Percentiles rank a stretch among this genome's conserved stretches.
Evolutionary conservation across 2,329 filamentous ascomycete species (phyloP).

Genomic region (Paracorniculantispora psalliotae): DNA sequence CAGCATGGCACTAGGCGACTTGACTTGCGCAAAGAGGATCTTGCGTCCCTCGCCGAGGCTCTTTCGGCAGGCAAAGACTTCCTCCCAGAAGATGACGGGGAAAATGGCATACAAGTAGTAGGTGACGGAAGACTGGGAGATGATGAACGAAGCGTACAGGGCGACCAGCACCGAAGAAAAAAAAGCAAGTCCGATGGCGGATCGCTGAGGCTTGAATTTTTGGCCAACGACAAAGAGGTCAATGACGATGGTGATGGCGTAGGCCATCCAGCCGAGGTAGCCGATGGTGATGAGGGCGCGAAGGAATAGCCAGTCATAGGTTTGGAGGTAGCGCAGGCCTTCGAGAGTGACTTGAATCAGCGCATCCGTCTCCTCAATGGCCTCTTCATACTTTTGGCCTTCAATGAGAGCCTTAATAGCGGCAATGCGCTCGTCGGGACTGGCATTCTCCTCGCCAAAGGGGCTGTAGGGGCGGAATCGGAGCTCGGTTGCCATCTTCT

Average conservation of each 20-base stretch:
- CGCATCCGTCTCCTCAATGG: conserved; percentile 71
- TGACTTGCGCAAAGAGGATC: conserved; percentile 64
- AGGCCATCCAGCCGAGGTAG: conserved; percentile 94
- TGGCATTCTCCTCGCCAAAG: conserved; percentile 58
- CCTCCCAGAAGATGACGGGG: conserved; percentile 93
- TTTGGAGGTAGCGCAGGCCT: conserved; percentile 89
- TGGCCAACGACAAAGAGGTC: conserved; percentile 81
- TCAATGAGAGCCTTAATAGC: conserved; percentile 66
- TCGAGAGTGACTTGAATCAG: conserved; percentile 73
- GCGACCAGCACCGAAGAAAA: conserved; percentile 73
- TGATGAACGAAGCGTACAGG: conserved; percentile 72
- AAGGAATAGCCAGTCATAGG: conserved; percentile 97
- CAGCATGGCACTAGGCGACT: conserved; percentile 51
- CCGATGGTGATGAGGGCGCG: conserved; percentile 82
- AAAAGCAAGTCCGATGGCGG: conserved; percentile 50
- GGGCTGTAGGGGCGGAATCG: conserved; percentile 71
- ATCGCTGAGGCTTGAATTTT: conserved; percentile 59
- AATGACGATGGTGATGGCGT: conserved; percentile 81
- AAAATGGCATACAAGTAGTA: conserved; percentile 94
- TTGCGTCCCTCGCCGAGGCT: conserved; percentile 63
- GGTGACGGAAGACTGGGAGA: conserved; percentile 72
- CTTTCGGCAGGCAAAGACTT: conserved; percentile 73
- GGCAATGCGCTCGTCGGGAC: conserved; percentile 61
- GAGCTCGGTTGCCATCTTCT: conserved; percentile 71
- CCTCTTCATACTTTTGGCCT: conserved; percentile 61